Evolutionary conservation across 1,139 yeast species (phyloP), one percentile per base, ranked within the genome.

Genomic region (Debaryomycetaceae sp.): DNA sequence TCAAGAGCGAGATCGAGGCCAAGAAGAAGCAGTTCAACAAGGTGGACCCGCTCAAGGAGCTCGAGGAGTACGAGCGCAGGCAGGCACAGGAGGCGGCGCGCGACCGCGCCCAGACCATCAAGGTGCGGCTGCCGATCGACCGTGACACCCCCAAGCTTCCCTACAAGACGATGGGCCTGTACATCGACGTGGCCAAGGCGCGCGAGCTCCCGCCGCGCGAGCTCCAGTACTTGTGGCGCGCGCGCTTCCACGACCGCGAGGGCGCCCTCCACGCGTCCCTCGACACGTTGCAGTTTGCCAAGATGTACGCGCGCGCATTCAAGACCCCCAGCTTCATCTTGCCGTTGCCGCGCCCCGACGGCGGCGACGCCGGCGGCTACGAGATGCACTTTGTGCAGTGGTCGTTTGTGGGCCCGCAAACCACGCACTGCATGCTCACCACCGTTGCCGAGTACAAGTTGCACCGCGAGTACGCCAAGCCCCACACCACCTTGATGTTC

Each of bases 341-440:
- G 20, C 93, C 94, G 1, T 56, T 83, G 30, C 88, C 83, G 9
- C 71, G 73, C 43, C 53, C 51, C 31, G 47, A 63, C 27, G 34
- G 26, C 6, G 48, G 64, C 27, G 33, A 28, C 7, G 53, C 48
- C 14, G 71, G 66, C 64, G 86, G 57, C 41, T 63, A 81, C 45
- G 98, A 91, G 55, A 71, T 91, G 65, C 96, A 91, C 52, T 88
- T 83, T 52, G 77, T 88, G 13, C 98, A 93, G 58, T 93, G 98
- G 98, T 70, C 79, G 13, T 85, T 88, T 55, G 91, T 83, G 2
- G 96, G 94, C 0, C 81, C 86, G 5, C 50, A 77, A 25, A 89
- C 97, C 4, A 68, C 86, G 3, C 96, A 93, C 58, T 85, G 95
- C 53, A 73, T 93, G 74, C 65, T 93, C 46, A 93, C 98, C 2